Conservation (phyloP, 2,329 filamentous ascomycete species). For the Aureobasidium melanogenum region DNA sequence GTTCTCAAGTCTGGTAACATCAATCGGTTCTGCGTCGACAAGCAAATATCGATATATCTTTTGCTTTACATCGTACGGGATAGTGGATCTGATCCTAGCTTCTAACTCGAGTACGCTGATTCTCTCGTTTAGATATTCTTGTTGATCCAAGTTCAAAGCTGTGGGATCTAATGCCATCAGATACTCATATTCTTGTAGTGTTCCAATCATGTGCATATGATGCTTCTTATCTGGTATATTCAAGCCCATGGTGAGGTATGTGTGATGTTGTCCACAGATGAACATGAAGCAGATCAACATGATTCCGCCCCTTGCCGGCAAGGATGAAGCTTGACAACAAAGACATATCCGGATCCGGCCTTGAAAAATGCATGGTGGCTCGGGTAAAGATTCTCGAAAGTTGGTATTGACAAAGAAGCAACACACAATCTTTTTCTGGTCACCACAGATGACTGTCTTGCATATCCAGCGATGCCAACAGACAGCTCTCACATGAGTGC, state of each 20-base stretch:
- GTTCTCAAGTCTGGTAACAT: background rate
- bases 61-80: background rate
- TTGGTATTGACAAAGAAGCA: too few relatives aligned
- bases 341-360: background rate
- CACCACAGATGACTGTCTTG: too few relatives aligned
- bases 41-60: background rate
- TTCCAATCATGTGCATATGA: background rate
- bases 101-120: background rate
- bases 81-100: background rate
- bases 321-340: too few relatives aligned
- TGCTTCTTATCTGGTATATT: background rate
- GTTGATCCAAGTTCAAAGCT: background rate
- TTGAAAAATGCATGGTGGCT: too few relatives aligned
- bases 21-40: background rate
- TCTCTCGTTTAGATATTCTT: background rate
- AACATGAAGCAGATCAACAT: too few relatives aligned
- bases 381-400: too few relatives aligned
- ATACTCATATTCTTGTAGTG: background rate
- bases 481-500: background rate
- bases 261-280: too few relatives aligned
- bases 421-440: too few relatives aligned
- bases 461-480: too few relatives aligned
- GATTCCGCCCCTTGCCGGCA: too few relatives aligned
- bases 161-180: background rate
- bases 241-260: background rate